These are phyloP conservation scores for Cystobasidium ongulense DNA, from an alignment of 768 basidiomycete genomes.

Conservation along the genomic window DNA sequence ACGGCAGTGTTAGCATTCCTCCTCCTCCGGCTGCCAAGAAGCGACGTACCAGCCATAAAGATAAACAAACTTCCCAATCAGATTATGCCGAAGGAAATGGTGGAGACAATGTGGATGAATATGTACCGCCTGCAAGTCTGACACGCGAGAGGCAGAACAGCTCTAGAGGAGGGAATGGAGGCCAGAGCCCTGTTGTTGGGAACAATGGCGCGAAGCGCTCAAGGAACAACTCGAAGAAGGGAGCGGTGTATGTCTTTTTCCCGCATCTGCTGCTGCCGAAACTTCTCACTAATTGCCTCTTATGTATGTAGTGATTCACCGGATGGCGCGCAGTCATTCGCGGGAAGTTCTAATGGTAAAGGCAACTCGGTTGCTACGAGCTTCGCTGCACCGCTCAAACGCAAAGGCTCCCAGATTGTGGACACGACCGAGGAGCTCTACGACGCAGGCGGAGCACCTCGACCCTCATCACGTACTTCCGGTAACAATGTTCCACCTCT, in stretches of 20 bases:
- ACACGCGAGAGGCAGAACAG: neutral
- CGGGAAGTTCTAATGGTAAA: neutral
- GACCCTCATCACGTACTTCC: neutral
- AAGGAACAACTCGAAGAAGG: slow-evolving; percentile 1
- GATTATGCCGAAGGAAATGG: neutral
- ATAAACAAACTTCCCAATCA: slow-evolving; percentile 5
- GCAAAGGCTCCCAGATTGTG: slow-evolving; percentile 5
- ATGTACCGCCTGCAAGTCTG: neutral
- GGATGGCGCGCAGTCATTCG: neutral
- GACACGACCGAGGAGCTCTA: neutral
- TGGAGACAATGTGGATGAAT: neutral
- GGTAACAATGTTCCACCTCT: neutral
- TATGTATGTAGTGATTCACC: neutral
- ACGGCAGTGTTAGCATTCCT: neutral
- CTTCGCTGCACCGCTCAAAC: neutral
- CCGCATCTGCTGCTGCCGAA: neutral
- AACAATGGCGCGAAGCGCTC: neutral
- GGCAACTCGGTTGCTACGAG: neutral
- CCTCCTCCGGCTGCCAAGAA: neutral
- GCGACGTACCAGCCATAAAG: neutral
- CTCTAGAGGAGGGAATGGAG: neutral
- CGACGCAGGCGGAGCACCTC: neutral
- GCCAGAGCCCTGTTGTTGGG: neutral
- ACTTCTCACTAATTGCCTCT: neutral
- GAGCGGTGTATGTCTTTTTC: neutral